Evolutionary conservation across 2,329 filamentous ascomycete species (phyloP).

Genomic region (Ophiosphaerella herpotricha): DNA sequence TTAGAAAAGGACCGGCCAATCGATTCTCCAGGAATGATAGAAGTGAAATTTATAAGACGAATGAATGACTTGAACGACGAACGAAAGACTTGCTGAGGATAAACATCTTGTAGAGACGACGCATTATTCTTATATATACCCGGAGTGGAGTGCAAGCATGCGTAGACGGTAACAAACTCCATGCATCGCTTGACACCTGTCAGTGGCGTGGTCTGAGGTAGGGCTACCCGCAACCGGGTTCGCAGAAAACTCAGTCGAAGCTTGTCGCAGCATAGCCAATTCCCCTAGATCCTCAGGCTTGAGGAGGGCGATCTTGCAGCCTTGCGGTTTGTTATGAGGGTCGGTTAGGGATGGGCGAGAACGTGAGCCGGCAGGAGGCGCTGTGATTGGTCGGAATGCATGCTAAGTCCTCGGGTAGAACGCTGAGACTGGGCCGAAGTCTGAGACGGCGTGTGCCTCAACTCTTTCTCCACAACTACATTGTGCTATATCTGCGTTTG

Average conservation of each 20-base stretch:
- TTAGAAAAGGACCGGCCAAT: conserved; percentile 40
- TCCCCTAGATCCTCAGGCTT: conserved; percentile 23
- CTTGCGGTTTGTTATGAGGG: conserved; percentile 8
- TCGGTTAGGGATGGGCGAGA: not conserved
- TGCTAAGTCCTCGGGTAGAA: conserved; percentile 15
- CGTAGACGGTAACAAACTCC: conserved; percentile 15
- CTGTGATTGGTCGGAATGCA: conserved; percentile 23
- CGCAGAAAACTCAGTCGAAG: conserved; percentile 8
- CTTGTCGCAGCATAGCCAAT: conserved; percentile 25
- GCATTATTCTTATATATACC: conserved; percentile 38
- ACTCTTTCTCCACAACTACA: not conserved
- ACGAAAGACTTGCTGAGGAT: conserved; percentile 34
- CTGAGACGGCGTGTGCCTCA: conserved; percentile 39
- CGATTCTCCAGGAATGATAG: conserved; percentile 46
- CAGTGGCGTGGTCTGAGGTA: conserved; percentile 10
- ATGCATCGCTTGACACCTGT: conserved; percentile 17
- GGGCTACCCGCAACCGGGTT: conserved; percentile 12
- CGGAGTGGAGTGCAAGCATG: conserved; percentile 2
- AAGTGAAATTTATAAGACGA: conserved; percentile 32
- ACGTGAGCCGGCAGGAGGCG: not conserved
- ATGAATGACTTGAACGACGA: conserved; percentile 24
- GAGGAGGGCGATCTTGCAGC: conserved; percentile 14
- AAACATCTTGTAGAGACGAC: conserved; percentile 12
- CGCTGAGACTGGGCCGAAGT: conserved; percentile 31
- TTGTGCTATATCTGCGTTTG: not conserved